Evolutionary conservation across 768 basidiomycete species (phyloP), one percentile per base, ranked within the genome.

Genomic region (Tricholoma hemisulphureum): DNA sequence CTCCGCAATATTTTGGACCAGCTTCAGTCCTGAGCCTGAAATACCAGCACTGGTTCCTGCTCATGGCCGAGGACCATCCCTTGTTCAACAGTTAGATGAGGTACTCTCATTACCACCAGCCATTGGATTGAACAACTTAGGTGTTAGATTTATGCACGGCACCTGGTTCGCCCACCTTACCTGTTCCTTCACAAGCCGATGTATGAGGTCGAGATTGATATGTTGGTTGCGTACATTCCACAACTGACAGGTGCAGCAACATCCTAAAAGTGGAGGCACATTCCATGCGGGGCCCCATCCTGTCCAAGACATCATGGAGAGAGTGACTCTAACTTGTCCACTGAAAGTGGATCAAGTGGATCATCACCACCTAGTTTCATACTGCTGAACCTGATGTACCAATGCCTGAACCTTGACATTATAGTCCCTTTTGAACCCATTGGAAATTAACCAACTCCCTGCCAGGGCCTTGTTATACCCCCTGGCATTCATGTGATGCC

Each of bases 11-110:
- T 71, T 32, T 55, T 73, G n/a, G 18, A 65, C 50, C 6, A 65
- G 62, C 18, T 62, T 69, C 4, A 53, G 31, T 24, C 13, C 41
- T 23, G 57, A 53, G 14, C 68, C 61, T 13, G 71, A 70, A 57
- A 72, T 69, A 66, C 78, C 80, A 0, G 71, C 83, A n/a, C 80
- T 81, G 5, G 69, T 75, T 8, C 77, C 83, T 5, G 67, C 77
- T 4, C 78, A 77, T 28, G 55, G 23, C 6, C 62, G 76, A 26
- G 82, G 80, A 7, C 80, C 75, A 4, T 82, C 86, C 0, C 72
- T 89, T 34, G 81, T 82, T 8, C 80, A 87, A 51, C 80, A 83
- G 53, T 68, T 90, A 4, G 81, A 84, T 57, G 83, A 86, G 7
- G 77, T 89, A 31, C 63, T 90, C 24, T 78, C 80, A n/a, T 66